Evolutionary conservation across 2,329 filamentous ascomycete species (phyloP).

Genomic region (Fusarium palustre): DNA sequence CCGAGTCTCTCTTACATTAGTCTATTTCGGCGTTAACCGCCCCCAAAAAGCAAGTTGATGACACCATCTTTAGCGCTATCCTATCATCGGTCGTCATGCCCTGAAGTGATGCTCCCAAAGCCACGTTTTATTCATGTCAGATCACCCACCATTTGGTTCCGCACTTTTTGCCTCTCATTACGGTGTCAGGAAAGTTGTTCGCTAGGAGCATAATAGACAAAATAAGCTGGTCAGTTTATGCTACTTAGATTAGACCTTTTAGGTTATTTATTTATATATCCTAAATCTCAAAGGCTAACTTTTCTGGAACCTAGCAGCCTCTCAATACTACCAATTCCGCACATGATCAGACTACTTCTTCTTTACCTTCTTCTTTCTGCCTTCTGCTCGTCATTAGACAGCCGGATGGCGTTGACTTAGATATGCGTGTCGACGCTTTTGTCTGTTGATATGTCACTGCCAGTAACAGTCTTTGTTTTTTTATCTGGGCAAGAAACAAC

Average conservation of each 20-base stretch:
- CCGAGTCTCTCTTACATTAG: not conserved
- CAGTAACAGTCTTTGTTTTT: not conserved
- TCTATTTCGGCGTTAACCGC: not conserved
- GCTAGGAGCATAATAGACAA: no score
- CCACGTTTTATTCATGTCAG: slow-evolving; percentile 39
- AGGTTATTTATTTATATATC: no score
- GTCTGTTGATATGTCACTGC: not conserved
- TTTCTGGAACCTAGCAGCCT: no score
- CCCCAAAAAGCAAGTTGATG: slow-evolving; percentile 13
- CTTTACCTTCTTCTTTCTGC: slow-evolving; percentile 27
- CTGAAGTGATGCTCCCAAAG: slow-evolving; percentile 30
- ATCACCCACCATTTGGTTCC: slow-evolving; percentile 6
- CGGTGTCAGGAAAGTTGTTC: no score
- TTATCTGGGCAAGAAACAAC: slow-evolving; percentile 10
- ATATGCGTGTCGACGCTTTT: not conserved
- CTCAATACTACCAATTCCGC: slow-evolving; percentile 13
- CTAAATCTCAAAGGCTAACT: no score
- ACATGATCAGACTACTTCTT: slow-evolving; percentile 7
- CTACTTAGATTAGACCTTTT: no score
- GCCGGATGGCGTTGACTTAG: slow-evolving; percentile 29
- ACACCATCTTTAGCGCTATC: slow-evolving; percentile 14
- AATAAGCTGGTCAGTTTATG: no score
- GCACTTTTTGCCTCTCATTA: slow-evolving; percentile 17
- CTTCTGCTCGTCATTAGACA: slow-evolving; percentile 37
- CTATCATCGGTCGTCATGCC: slow-evolving; percentile 26